Conservation (phyloP, 257 asterid species). For the Asclepias syriaca region DNA sequence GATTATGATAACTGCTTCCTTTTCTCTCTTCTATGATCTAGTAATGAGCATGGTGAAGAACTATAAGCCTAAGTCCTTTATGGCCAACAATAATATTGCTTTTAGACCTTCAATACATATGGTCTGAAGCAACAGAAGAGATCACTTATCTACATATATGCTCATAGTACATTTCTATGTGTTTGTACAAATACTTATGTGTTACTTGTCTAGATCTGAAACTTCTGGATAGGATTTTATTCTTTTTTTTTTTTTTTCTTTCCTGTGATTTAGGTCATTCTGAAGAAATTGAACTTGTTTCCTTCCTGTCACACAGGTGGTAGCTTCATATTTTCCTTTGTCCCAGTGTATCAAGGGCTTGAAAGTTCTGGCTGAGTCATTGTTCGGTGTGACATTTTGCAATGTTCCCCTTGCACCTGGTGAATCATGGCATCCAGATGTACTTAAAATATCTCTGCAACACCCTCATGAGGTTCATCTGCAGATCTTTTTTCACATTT, state of each 20-base stretch:
- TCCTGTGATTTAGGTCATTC: not conserved
- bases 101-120: not conserved
- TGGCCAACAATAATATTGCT: not conserved
- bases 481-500: conserved; percentile 5
- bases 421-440: conserved; percentile 99
- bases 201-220: not conserved
- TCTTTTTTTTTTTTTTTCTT: not conserved
- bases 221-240: not conserved
- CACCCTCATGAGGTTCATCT: conserved; percentile 84
- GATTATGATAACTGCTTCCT: not conserved
- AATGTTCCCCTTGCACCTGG: conserved; percentile 71
- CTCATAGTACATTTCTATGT: not conserved
- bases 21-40: not conserved
- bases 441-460: conserved; percentile 65
- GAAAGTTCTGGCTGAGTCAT: conserved; percentile 73
- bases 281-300: conserved; percentile 1
- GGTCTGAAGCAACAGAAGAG: not conserved
- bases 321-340: conserved; percentile 73
- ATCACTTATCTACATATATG: not conserved
- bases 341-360: conserved; percentile 80
- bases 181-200: not conserved
- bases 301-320: conserved; percentile 41
- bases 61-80: not conserved
- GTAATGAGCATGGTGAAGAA: not conserved
- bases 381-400: conserved; percentile 67